Base-by-base conservation (phyloP, 768 basidiomycete genomes). In the Rickenella mellea region DNA sequence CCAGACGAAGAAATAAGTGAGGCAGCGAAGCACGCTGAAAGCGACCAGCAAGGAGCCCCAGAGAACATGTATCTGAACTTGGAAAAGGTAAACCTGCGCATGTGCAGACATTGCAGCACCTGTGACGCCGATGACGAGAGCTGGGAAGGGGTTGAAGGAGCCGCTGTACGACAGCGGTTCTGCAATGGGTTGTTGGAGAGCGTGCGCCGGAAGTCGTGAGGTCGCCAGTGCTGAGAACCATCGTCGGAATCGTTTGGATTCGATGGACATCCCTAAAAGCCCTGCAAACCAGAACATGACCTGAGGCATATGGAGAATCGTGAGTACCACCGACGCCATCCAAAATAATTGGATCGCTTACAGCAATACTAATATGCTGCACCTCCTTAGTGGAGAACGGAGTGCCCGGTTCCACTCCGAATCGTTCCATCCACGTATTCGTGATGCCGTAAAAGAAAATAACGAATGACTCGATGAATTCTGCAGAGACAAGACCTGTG, bases 361-460 rank as follows among this genome's bases (percentile, higher is more conserved):
- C 87, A 52, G 93, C 93, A 49, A 98, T 96, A 42, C 83, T 76
- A 42, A 94, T 93, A 53, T 97, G 94, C 54, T 98, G 90, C 12
- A 96, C 76, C 56, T 96, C 77, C 60, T 91, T 94, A 20, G 90
- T 84, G 1, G 86, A 85, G 63, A 74, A 94, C 11, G 92, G 86
- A 55, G 83, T 81, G 11, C 86, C 88, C 0, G 83, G 63, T 12
- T 72, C 62, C 1, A 81, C 86, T 3, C 92, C 93, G 50, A 94
- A 87, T 30, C 94, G 76, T 62, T 98, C 94, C 87, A 97, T 90
- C 89, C 90, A 98, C 12, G 85, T 90, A 57, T 98, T 94, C 31
- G 89, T 83, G 26, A 76, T 68, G 6, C 93, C 93, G 56, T 97
- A 98, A 0, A 79, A 26, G 63, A 93, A 93, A 52, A 97, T 92